Evolutionary conservation across 2,329 filamentous ascomycete species (phyloP).

Genomic region (Coniochaeta sp.): DNA sequence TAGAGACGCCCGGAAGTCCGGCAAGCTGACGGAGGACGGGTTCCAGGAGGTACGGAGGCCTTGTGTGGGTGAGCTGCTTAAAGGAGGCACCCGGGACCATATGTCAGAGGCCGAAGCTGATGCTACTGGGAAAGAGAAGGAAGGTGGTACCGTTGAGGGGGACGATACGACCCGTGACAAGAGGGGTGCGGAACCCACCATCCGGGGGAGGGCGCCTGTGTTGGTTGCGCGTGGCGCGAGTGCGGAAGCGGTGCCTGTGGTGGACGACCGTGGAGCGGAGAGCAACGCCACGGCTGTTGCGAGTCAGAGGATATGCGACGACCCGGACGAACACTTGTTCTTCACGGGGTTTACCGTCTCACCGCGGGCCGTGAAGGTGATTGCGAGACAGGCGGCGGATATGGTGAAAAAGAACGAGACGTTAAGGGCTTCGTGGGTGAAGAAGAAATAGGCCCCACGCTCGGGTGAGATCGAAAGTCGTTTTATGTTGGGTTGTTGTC

Average conservation of each 20-base stretch:
- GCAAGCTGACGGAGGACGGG: conserved; percentile 24
- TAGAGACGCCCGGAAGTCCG: conserved; percentile 35
- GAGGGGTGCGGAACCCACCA: not conserved
- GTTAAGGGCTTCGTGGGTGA: not conserved
- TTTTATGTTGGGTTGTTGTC: too few relatives aligned
- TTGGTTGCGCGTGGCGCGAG: not conserved
- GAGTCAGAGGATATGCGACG: not conserved
- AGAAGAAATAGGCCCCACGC: too few relatives aligned
- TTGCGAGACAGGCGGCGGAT: conserved; percentile 6
- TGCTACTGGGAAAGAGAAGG: not conserved
- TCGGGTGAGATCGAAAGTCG: too few relatives aligned
- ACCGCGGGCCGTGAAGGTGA: conserved; percentile 22
- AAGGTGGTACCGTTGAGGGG: not conserved
- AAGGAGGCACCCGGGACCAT: not conserved
- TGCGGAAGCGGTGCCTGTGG: not conserved
- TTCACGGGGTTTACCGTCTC: conserved; percentile 42
- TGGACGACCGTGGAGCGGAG: too few relatives aligned
- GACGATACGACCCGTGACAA: not conserved
- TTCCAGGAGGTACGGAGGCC: conserved; percentile 36
- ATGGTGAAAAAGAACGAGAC: conserved; percentile 2
- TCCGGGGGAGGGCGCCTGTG: not conserved
- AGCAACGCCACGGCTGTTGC: too few relatives aligned
- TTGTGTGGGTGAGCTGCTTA: conserved; percentile 20
- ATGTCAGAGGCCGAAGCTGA: not conserved
- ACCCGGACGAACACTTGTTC: conserved; percentile 41